Base-by-base conservation (phyloP, 2,329 filamentous ascomycete genomes). In the Malbranchea cinnamomea region DNA sequence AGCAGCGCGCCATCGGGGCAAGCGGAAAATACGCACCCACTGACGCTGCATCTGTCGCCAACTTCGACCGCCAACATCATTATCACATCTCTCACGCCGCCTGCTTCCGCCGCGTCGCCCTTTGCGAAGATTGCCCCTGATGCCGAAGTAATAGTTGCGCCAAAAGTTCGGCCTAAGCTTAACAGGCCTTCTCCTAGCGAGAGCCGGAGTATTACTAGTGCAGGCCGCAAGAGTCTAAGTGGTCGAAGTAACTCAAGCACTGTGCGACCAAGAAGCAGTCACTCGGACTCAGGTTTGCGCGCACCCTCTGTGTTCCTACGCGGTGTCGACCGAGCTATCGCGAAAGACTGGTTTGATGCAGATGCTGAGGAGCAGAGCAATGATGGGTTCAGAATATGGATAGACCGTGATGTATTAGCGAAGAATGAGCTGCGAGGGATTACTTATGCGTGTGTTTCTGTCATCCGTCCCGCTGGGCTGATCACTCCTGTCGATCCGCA, bases 131-230 rank as follows among this genome's bases (percentile, higher is more conserved):
- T 98, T 29, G 79, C 82, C 0, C 80, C 85, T 0, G 84, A 95
- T 49, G 87, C 87, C 13, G 89, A 98, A 56, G 85, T 98, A 28
- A 92, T 95, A 40, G 89, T 98, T 36, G 89, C 89, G 3, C 89
- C 89, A 1, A 98, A 98, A 59, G 78, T 77, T 15, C 71, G 87
- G 32, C 67, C 78, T 23, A 84, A 81, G 50, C 59, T 67, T 19
- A 62, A 72, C 3, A 70, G 75, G 33, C 67, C 59, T 35, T 56
- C 60, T 17, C 70, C 63, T n/a, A 71, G 74, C 21, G 83, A 91
- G 42, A 83, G 70, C 47, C 68, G 78, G 35, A 94, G 85, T 48
- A 78, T 85, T 6, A 68, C 76, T 0, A 83, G 80, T 44, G 78
- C 77, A 2, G 82, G 82, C 25, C 75, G 77, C 41, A 83, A 76